Percentiles rank a stretch among this genome's conserved stretches.
Conservation (phyloP, 345 rosid genomes). For the Corchorus olitorius region DNA sequence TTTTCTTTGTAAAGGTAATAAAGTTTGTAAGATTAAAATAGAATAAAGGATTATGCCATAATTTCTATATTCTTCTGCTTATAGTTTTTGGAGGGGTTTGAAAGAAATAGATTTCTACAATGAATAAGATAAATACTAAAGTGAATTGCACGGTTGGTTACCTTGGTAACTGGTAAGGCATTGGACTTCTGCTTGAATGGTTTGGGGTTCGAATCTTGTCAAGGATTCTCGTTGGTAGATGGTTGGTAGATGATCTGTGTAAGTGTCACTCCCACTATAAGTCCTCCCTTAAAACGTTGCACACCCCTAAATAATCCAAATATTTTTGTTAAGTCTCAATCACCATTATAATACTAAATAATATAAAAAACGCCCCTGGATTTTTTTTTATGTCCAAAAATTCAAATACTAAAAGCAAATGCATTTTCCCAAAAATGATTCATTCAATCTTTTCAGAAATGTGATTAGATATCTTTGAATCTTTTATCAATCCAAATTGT, state of each 20-base stretch:
- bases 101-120: too few species aligned
- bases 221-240: too few species aligned
- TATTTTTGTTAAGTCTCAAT: background rate
- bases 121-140: too few species aligned
- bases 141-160: too few species aligned
- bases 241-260: too few species aligned
- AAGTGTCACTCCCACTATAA: too few species aligned
- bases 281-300: too few species aligned
- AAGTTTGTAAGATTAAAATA: background rate
- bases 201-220: too few species aligned
- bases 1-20: background rate
- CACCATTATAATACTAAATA: background rate
- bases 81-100: background rate
- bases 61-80: background rate
- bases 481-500: background rate
- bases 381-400: background rate
- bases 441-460: too few species aligned
- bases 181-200: too few species aligned
- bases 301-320: background rate
- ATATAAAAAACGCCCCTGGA: too few species aligned
- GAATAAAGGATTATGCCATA: background rate
- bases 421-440: background rate
- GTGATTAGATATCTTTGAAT: background rate
- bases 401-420: background rate
- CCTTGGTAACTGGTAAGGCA: too few species aligned